phyloP scores from a whole-genome alignment of 208 protist genomes.

The Eutreptiella sp. region DNA sequence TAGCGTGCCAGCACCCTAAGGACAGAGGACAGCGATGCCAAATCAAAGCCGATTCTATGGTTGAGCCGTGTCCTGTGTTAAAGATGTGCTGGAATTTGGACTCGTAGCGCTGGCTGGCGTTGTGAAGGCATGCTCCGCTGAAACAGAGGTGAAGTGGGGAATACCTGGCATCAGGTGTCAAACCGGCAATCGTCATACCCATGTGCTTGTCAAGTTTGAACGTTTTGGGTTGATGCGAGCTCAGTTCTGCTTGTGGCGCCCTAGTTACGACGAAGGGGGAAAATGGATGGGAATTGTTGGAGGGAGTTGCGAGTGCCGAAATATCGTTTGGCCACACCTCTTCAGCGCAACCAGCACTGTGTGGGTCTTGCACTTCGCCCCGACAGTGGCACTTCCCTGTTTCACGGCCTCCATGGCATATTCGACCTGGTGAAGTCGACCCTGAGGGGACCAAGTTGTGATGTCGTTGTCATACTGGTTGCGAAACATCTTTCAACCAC shows the following conservation, averaged over 20 bases:
- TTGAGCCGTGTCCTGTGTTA: too few species aligned
- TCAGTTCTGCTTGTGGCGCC: slow-evolving; percentile 85
- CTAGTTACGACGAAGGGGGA: too few species aligned
- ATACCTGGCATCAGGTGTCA: slow-evolving; percentile 93
- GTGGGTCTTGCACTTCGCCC: slow-evolving; percentile 86
- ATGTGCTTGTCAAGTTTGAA: slow-evolving; percentile 96
- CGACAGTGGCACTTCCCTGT: slow-evolving; percentile 94
- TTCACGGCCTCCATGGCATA: slow-evolving; percentile 99
- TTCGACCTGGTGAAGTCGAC: slow-evolving; percentile 95
- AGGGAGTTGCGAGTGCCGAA: background rate
- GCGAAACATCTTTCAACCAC: slow-evolving; percentile 49
- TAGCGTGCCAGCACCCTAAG: slow-evolving; percentile 79
- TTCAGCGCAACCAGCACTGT: slow-evolving; percentile 91
- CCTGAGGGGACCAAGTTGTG: slow-evolving; percentile 96
- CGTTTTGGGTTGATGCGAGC: slow-evolving; percentile 95
- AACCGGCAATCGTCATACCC: slow-evolving; percentile 94
- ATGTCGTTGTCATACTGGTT: slow-evolving; percentile 97
- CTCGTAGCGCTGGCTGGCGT: too few species aligned
- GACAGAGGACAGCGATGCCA: too few species aligned
- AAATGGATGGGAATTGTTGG: background rate
- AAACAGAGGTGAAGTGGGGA: slow-evolving; percentile 25
- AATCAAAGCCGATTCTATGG: too few species aligned
- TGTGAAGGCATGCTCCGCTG: too few species aligned
- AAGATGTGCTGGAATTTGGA: too few species aligned
- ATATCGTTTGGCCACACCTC: too few species aligned